Conservation (phyloP, 2,329 filamentous ascomycete genomes). For the Ophiostoma angusticollis region DNA sequence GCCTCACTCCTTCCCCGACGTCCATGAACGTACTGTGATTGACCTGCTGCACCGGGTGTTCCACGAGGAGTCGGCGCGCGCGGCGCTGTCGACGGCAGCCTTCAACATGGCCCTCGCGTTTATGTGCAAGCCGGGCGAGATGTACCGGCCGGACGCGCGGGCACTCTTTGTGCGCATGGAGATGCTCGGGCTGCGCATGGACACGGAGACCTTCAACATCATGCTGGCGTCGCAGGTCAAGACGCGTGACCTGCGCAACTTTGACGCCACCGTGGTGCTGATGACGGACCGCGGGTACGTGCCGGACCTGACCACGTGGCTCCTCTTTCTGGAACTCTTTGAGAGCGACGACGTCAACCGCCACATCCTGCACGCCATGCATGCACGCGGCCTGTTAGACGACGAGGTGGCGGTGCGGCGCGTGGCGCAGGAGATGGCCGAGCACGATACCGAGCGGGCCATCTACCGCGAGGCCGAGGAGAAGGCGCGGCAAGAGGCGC, state of each 20-base stretch:
- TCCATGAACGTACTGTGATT: conserved; percentile 25
- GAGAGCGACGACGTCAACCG: conserved; percentile 43
- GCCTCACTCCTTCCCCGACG: conserved; percentile 1
- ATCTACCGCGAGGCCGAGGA: not conserved
- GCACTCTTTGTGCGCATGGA: conserved; percentile 26
- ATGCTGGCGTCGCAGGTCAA: conserved; percentile 29
- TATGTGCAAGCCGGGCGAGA: conserved; percentile 21
- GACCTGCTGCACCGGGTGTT: conserved; percentile 28
- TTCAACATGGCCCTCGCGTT: conserved; percentile 33
- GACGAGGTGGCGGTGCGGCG: conserved; percentile 23
- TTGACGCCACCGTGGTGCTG: conserved; percentile 25
- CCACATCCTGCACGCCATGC: conserved; percentile 34
- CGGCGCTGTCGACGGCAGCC: conserved; percentile 25
- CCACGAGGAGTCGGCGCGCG: conserved; percentile 21
- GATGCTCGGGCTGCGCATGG: conserved; percentile 26
- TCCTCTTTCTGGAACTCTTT: conserved; percentile 38
- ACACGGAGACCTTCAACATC: conserved; percentile 35
- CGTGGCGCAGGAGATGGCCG: conserved; percentile 31
- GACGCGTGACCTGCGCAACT: conserved; percentile 29
- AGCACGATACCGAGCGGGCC: conserved; percentile 30
- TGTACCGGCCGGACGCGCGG: conserved; percentile 17
- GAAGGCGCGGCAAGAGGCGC: not conserved
- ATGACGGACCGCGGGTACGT: conserved; percentile 28
- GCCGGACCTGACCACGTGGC: conserved; percentile 35
- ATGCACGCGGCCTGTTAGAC: conserved; percentile 29